Conservation (phyloP, 2,329 filamentous ascomycete species). For the Trichoderma asperellum region DNA sequence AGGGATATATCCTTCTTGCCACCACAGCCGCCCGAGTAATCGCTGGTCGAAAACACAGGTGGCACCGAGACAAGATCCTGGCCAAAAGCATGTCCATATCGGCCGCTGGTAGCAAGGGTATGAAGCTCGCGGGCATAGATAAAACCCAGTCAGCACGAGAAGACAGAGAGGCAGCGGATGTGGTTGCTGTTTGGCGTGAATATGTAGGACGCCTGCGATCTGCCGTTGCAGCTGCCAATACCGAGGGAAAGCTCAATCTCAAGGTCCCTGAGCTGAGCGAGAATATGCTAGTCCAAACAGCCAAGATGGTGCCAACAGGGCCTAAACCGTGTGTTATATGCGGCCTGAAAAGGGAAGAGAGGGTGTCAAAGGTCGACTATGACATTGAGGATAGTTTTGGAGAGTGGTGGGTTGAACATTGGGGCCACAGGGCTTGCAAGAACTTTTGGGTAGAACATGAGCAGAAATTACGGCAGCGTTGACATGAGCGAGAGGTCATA, state of each 20-base stretch:
- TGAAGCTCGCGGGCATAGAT: conserved; percentile 89
- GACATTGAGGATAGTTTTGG: conserved; percentile 88
- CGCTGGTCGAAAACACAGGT: conserved; percentile 81
- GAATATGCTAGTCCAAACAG: conserved; percentile 67
- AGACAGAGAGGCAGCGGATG: conserved; percentile 81
- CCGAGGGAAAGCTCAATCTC: conserved; percentile 56
- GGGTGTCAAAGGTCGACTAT: conserved; percentile 74
- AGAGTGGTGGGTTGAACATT: conserved; percentile 94
- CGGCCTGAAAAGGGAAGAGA: conserved; percentile 84
- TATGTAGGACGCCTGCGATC: conserved; percentile 75
- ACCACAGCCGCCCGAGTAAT: conserved; percentile 78
- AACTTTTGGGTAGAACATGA: conserved; percentile 86
- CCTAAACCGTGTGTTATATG: conserved; percentile 81
- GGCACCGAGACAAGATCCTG: conserved; percentile 86
- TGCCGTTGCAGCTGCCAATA: conserved; percentile 69
- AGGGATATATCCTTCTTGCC: conserved; percentile 65
- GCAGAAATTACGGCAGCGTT: conserved; percentile 69
- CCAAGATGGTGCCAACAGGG: conserved; percentile 74
- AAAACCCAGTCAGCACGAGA: conserved; percentile 81
- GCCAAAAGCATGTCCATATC: conserved; percentile 89
- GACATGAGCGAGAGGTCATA: conserved; percentile 21
- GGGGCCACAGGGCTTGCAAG: conserved; percentile 78
- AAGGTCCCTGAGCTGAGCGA: conserved; percentile 73
- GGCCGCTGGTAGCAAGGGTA: conserved; percentile 73
- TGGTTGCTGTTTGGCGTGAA: conserved; percentile 73